Evolutionary conservation across 2,329 filamentous ascomycete genomes (phyloP), one percentile per base, ranked within the genome.

Genomic region (Ophiostoma tasmaniense): DNA sequence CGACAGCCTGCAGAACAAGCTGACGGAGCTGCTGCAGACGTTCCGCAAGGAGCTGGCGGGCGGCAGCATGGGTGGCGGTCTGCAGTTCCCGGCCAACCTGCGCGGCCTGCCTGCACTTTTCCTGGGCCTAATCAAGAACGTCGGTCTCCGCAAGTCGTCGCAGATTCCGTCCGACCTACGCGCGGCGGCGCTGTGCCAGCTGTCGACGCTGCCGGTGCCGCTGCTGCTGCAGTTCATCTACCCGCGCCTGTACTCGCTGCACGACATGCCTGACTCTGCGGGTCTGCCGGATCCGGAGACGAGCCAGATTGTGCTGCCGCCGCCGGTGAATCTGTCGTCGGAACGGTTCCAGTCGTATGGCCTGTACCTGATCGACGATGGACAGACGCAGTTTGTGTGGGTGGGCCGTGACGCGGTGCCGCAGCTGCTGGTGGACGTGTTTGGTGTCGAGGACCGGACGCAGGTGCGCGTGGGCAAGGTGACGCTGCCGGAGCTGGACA

Each of bases 321-420:
- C 91, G 4, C 84, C 91, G 0, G 76, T 92, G 75, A 97, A 97
- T 78, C 84, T 98, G 70, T 93, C 92, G 2, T 97, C 93, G 1
- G 92, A 94, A 78, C 87, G 90, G 64, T 86, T 99, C 66, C 91
- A 92, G 3, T 87, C 93, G 0, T 97, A 96, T 76, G 95, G 95
- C 35, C 82, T 99, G 22, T 99, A 99, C 79, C 85, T 99, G 70
- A 95, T 99, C 74, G 95, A 99, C 75, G 95, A 99, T 76, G 93
- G 93, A 2, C 94, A 97, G 79, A 97, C 92, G 6, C 95, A 99
- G 78, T 99, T 99, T 84, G 81, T 99, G 65, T 99, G 95, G 95
- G 85, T 98, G 25, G 95, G 95, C 17, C 89, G 93, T 45, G 94
- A 99, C 73, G 90, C 94, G 1, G 92, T 99, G 35, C 92, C 93